Evolutionary conservation across 352 stramenopile species (phyloP).

Genomic region (Globisporangium carolinianum): DNA sequence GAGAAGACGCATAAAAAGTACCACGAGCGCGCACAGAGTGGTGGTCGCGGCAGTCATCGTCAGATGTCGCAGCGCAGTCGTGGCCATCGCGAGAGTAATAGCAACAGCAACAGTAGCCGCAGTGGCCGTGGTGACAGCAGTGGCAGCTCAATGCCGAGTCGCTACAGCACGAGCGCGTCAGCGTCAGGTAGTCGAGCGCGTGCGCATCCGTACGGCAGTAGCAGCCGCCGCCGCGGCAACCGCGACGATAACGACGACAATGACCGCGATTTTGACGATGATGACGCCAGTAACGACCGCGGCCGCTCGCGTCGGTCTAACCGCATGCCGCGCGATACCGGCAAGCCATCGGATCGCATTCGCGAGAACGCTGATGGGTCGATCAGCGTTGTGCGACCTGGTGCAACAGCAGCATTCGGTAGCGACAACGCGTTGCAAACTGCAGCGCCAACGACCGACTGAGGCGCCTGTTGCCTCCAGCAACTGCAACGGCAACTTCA

Average conservation of each 20-base stretch:
- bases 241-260: conserved; percentile 4
- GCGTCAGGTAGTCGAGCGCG: conserved; percentile 17
- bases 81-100: conserved; percentile 11
- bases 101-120: conserved; percentile 14
- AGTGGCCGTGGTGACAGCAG: background rate
- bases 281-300: conserved; percentile 1
- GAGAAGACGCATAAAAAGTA: conserved; percentile 76
- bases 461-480: too few relatives aligned
- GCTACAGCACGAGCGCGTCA: conserved; percentile 15
- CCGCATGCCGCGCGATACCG: conserved; percentile 12
- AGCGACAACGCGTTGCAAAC: too few relatives aligned
- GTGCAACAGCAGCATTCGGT: background rate
- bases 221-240: conserved; percentile 9
- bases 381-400: conserved; percentile 43
- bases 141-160: conserved; percentile 20
- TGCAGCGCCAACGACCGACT: too few relatives aligned
- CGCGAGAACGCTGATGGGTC: conserved; percentile 56
- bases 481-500: too few relatives aligned
- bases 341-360: conserved; percentile 45
- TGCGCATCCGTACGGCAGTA: conserved; percentile 37
- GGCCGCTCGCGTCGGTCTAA: background rate
- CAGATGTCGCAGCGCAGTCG: conserved; percentile 14
- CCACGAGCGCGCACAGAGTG: conserved; percentile 35
- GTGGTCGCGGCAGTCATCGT: background rate
- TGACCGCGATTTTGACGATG: conserved; percentile 11